Evolutionary conservation across 2,329 filamentous ascomycete genomes (phyloP), one percentile per base, ranked within the genome.

Genomic region (Metarhizium sp.): DNA sequence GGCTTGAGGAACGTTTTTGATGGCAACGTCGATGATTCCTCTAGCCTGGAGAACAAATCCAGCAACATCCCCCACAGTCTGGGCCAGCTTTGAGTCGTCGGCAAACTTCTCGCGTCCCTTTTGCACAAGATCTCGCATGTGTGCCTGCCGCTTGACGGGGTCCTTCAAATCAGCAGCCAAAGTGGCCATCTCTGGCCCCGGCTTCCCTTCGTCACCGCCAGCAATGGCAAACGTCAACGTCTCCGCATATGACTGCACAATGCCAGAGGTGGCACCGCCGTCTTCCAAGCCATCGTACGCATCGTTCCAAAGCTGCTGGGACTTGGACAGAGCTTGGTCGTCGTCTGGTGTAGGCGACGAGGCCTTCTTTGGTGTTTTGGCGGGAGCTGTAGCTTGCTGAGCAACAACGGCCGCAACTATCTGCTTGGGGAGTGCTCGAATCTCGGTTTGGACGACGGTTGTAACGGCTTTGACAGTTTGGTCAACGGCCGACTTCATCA

Each of bases 21-120:
- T 56, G 5, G 56, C 56, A 42, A 56, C 56, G 45, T 58, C 56
- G 32, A 58, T 55, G 13, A 54, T 42, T 7, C 54, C 56, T 45
- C 56, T 51, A 29, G 56, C 56, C 40, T 58, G 56, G 30, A 58
- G 56, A 45, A 58, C 51, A 40, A 58, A 58, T 16, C 42, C 43
- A 34, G 56, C 54, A 7, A 58, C 54, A 54, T 58, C 56, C 6
- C 56, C 56, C 20, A 58, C 56, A 25, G 54, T 47, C 51, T 58
- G 56, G 2, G 56, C 56, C 32, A 56, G 34, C 38, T 49, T 58
- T 13, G 56, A 58, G 16, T 58, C 56, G 18, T 52, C 49, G 14
- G 54, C 56, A 50, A 58, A 58, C 43, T 58, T 58, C 6, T 58
- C 56, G 13, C 56, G 56, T 34, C 56, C 56, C 29, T 54, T 56